phyloP scores from a whole-genome alignment of 2,329 filamentous ascomycete genomes.

The Aspergillus clavatus region DNA sequence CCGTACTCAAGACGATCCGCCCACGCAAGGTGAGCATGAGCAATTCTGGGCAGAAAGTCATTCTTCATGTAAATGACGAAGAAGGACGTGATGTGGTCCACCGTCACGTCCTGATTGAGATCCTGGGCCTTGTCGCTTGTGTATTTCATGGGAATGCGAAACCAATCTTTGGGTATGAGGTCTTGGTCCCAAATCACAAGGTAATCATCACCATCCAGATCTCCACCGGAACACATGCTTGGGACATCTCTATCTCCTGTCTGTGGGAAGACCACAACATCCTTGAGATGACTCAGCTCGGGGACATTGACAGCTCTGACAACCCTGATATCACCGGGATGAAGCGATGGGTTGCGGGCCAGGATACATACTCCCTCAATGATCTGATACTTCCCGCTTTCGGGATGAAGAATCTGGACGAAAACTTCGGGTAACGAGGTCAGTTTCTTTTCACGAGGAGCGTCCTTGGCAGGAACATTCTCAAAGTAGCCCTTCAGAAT shows the following conservation, averaged over 20 bases:
- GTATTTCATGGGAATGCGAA: conserved; percentile 74
- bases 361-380: conserved; percentile 76
- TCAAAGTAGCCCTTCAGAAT: conserved; percentile 67
- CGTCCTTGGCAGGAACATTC: conserved; percentile 34
- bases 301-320: conserved; percentile 76
- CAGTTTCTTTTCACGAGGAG: conserved; percentile 39
- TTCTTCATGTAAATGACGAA: conserved; percentile 94
- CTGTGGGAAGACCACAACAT: conserved; percentile 84
- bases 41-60: conserved; percentile 73
- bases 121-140: conserved; percentile 52
- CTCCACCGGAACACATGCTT: conserved; percentile 93
- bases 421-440: conserved; percentile 77
- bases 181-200: conserved; percentile 84
- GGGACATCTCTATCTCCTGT: conserved; percentile 78
- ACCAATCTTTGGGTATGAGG: conserved; percentile 66
- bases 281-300: conserved; percentile 67
- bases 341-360: conserved; percentile 87
- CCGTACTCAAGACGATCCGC: conserved; percentile 62
- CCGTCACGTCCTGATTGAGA: conserved; percentile 59
- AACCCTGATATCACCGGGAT: conserved; percentile 85
- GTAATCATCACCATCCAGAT: conserved; percentile 94
- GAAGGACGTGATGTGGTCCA: conserved; percentile 72
- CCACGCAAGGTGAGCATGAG: conserved; percentile 71
- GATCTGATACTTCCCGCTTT: conserved; percentile 54
- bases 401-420: conserved; percentile 65